Percentiles rank a stretch among this genome's conserved stretches.
These are phyloP conservation scores for Citrullus amarus DNA, from an alignment of 306 rosid genomes.

Conservation along the genomic window DNA sequence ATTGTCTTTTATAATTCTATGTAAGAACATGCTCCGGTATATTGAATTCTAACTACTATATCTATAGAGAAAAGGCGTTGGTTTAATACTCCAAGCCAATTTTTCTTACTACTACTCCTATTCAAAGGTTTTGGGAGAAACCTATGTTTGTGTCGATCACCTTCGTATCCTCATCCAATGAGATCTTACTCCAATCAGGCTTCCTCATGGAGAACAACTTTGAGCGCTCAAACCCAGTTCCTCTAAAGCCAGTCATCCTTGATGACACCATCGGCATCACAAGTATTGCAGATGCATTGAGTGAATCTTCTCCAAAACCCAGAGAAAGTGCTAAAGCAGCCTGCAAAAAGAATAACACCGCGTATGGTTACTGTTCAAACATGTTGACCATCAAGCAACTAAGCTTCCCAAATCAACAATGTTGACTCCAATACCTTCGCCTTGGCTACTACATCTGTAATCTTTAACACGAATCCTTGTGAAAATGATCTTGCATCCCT, in stretches of 20 bases:
- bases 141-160: neutral
- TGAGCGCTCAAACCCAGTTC: slow-evolving; percentile 52
- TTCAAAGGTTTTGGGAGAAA: neutral
- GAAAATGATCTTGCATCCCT: slow-evolving; percentile 39
- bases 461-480: slow-evolving; percentile 48
- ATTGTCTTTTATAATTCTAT: neutral
- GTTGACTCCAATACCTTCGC: slow-evolving; percentile 54
- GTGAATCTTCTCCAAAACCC: slow-evolving; percentile 89
- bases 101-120: slow-evolving; percentile 8
- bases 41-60: slow-evolving; percentile 2
- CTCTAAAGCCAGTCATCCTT: slow-evolving; percentile 85
- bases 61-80: neutral
- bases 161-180: slow-evolving; percentile 47
- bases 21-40: slow-evolving; percentile 3
- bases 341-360: slow-evolving; percentile 32
- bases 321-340: slow-evolving; percentile 51
- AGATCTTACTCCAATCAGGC: slow-evolving; percentile 46
- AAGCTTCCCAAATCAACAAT: neutral
- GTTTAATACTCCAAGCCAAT: neutral
- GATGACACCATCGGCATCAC: slow-evolving; percentile 99
- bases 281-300: slow-evolving; percentile 72
- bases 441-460: slow-evolving; percentile 39
- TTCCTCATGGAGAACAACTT: slow-evolving; percentile 54
- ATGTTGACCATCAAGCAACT: neutral
- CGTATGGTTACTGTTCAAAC: neutral